These are phyloP conservation scores for Penicillium verhagenii DNA, from an alignment of 495 filamentous ascomycete species.

Conservation along the genomic window DNA sequence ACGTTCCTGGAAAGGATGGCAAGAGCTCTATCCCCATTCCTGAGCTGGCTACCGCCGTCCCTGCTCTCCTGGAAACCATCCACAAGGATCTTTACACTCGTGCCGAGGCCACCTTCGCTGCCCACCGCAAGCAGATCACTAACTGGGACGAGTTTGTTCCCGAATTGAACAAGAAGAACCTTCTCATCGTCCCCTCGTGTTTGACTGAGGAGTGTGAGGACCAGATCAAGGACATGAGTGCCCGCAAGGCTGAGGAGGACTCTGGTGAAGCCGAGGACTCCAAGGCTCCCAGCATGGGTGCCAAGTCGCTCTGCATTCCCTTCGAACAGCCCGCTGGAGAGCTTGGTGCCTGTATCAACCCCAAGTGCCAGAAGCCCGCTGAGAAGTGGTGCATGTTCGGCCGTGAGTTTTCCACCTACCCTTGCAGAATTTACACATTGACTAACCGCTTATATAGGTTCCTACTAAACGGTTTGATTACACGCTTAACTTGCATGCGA, in stretches of 20 bases:
- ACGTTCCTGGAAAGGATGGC: slow-evolving; percentile 65
- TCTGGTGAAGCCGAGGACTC: slow-evolving; percentile 70
- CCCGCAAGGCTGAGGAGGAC: slow-evolving; percentile 64
- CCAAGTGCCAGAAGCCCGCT: slow-evolving; percentile 70
- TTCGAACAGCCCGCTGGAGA: slow-evolving; percentile 90
- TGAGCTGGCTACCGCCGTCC: slow-evolving; percentile 66
- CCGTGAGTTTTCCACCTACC: slow-evolving; percentile 34
- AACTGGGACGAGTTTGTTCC: slow-evolving; percentile 91
- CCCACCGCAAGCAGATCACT: slow-evolving; percentile 75
- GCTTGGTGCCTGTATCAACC: slow-evolving; percentile 78
- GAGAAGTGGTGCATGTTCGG: slow-evolving; percentile 89
- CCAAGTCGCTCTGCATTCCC: slow-evolving; percentile 96
- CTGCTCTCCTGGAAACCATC: slow-evolving; percentile 82
- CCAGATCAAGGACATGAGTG: slow-evolving; percentile 85
- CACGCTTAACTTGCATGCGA: neutral
- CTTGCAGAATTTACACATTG: neutral
- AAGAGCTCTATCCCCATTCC: slow-evolving; percentile 71
- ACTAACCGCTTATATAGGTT: slow-evolving; percentile 15
- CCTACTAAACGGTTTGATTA: slow-evolving; percentile 19
- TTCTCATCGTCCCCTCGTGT: slow-evolving; percentile 85
- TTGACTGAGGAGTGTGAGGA: slow-evolving; percentile 82
- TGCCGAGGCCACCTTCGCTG: slow-evolving; percentile 70
- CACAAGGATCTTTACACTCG: slow-evolving; percentile 82
- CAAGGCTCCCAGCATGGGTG: slow-evolving; percentile 89
- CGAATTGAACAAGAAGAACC: slow-evolving; percentile 85